Evolutionary conservation across 2,329 filamentous ascomycete species (phyloP).

Genomic region (Bipolaris oryzae): DNA sequence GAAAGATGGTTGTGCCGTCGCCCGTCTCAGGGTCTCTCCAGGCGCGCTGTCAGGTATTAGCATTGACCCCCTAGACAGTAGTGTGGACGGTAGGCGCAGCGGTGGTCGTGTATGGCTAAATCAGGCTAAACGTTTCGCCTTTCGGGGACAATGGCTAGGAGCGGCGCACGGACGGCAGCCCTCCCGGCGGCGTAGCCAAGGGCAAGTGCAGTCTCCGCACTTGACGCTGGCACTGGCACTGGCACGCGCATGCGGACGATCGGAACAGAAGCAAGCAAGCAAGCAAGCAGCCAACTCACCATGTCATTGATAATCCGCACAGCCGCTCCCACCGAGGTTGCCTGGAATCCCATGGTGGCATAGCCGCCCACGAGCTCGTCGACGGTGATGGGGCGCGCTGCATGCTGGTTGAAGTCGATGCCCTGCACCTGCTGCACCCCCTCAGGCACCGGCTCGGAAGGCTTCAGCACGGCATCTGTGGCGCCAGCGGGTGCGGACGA

Average conservation of each 20-base stretch:
- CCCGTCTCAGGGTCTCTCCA: conserved; percentile 82
- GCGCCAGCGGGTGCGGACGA: conserved; percentile 51
- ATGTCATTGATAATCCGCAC: conserved; percentile 94
- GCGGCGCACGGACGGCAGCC: conserved; percentile 27
- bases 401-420: conserved; percentile 87
- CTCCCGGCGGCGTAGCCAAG: conserved; percentile 20
- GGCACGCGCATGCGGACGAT: conserved; percentile 16
- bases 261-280: conserved; percentile 16
- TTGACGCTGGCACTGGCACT: conserved; percentile 15
- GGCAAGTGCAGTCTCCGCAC: conserved; percentile 29
- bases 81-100: conserved; percentile 22
- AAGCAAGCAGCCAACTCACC: conserved; percentile 60
- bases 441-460: conserved; percentile 80
- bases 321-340: conserved; percentile 81
- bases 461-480: conserved; percentile 82
- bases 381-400: conserved; percentile 76
- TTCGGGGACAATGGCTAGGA: conserved; percentile 13
- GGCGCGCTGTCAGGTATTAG: conserved; percentile 62
- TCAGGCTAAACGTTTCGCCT: conserved; percentile 42
- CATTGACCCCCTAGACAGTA: conserved; percentile 21
- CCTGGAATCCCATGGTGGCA: conserved; percentile 85
- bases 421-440: conserved; percentile 83
- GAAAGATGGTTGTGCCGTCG: conserved; percentile 87
- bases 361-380: conserved; percentile 83
- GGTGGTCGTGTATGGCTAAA: conserved; percentile 34